Evolutionary conservation across 139 green algal genomes (phyloP), one percentile per base, ranked within the genome.

Genomic region (Chlorokybus atmophyticus): DNA sequence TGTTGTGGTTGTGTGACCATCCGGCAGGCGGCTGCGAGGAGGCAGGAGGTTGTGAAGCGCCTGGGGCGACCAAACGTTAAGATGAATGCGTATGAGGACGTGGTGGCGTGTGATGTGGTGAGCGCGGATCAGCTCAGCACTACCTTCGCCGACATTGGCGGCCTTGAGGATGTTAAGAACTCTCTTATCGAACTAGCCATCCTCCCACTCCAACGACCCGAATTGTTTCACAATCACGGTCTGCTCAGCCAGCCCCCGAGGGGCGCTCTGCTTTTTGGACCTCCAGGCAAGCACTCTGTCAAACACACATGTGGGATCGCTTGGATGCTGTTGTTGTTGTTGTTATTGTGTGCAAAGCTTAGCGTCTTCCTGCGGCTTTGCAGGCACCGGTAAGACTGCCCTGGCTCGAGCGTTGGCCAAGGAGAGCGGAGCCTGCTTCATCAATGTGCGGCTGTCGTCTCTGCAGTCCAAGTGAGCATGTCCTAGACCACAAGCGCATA

Each of bases 401-500:
- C 64, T 94, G 52, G 85, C 83, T 19, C 94, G 94, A 73, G 87
- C 86, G 4, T 74, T 96, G 41, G 88, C 88, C 4, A 85, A 82
- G 68, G 80, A 94, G 73, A 87, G 71, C 2, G 40, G 60, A 26
- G 92, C 86, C 52, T 88, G 75, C 67, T 97, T 97, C 76, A 86
- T 97, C 56, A 93, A 93, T 62, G 75, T 97, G 25, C 83, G 85
- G 30, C 67, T 83, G 6, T 66, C 62, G 52, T 79, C 71, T 32
- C 74, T 97, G 31, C 81, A 93, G 64, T 83, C 60, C 76, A 97
- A 97, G 77, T n/a, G n/a, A n/a, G n/a, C n/a, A n/a, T n/a, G n/a
- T n/a, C n/a, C n/a, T n/a, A n/a, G n/a, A n/a, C n/a, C n/a, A n/a
- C n/a, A n/a, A n/a, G n/a, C n/a, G n/a, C n/a, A n/a, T n/a, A n/a